Evolutionary conservation across 768 basidiomycete genomes (phyloP), one percentile per base, ranked within the genome.

Genomic region (Kwoniella shandongensis): DNA sequence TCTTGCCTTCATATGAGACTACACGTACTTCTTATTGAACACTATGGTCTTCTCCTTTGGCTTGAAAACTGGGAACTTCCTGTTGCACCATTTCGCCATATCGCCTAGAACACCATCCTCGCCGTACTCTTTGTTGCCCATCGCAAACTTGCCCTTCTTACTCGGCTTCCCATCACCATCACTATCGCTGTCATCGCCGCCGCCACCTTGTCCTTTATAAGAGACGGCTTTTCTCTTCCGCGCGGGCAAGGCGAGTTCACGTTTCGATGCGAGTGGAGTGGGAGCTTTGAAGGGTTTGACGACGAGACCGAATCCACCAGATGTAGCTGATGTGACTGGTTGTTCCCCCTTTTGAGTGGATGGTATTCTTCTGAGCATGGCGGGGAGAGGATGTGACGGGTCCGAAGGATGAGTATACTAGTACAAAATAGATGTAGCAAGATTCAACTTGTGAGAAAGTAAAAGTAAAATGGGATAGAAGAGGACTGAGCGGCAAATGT

Each of bases 161-260:
- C 82, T 85, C 56, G 78, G 79, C 25, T 26, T 74, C 0, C 57
- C 69, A 47, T 72, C 68, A 7, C 58, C 84, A 20, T 83, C 82
- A 46, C 80, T 84, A 46, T 84, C 83, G 5, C 77, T 76, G 41
- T 77, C 76, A 29, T 68, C 80, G 41, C 81, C 84, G 60, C 84
- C 80, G 18, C 62, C 66, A 4, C 63, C 63, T 60, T 63, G 65
- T 44, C 62, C 73, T 66, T 88, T 89, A 81, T 94, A 94, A 0
- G 87, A 89, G 22, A 91, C 85, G 12, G 88, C 85, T 69, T 90
- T 93, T 47, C 91, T 84, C 75, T 94, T 96, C 23, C 91, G 83
- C 4, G 62, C 46, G 3, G 67, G 59, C 13, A 65, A 41, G 25
- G 63, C 61, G 42, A 53, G 11, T 13, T 67, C 57, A 6, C 68